A percentile compares a stretch with the other conserved stretches of the same genome.
phyloP scores from a whole-genome alignment of 805 yeast genomes.

The Candida corydali region DNA sequence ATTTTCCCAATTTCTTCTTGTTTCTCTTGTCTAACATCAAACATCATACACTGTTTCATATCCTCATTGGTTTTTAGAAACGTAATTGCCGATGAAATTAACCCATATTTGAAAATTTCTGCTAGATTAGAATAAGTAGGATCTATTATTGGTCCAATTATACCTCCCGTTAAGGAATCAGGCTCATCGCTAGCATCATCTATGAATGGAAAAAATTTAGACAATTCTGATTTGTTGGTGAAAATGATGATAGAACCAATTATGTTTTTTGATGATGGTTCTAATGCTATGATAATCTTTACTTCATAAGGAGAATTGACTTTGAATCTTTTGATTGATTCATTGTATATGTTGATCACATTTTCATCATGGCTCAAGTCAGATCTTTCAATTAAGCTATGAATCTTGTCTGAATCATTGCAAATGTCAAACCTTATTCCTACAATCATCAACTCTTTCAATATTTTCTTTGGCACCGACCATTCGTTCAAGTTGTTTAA shows the following conservation, averaged over 20 bases:
- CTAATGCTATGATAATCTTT: slow-evolving; percentile 49
- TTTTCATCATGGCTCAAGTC: slow-evolving; percentile 7
- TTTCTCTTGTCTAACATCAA: slow-evolving; percentile 34
- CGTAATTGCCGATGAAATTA: slow-evolving; percentile 53
- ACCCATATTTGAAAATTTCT: slow-evolving; percentile 52
- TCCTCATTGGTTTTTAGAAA: slow-evolving; percentile 35
- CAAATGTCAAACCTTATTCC: slow-evolving; percentile 58
- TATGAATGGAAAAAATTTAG: slow-evolving; percentile 50
- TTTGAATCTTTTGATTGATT: slow-evolving; percentile 28
- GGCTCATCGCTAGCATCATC: slow-evolving; percentile 28
- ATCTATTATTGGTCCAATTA: slow-evolving; percentile 51
- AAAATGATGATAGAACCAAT: slow-evolving; percentile 51
- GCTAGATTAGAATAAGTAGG: slow-evolving; percentile 49
- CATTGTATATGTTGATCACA: slow-evolving; percentile 26
- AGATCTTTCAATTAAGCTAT: slow-evolving; percentile 32
- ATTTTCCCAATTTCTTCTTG: slow-evolving; percentile 36
- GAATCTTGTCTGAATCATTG: slow-evolving; percentile 37
- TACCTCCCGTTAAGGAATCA: slow-evolving; percentile 41
- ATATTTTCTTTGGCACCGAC: slow-evolving; percentile 52
- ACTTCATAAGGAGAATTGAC: slow-evolving; percentile 30
- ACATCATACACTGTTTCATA: slow-evolving; percentile 33
- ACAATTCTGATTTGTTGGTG: slow-evolving; percentile 41
- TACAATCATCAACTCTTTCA: slow-evolving; percentile 51
- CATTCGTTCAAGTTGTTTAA: slow-evolving; percentile 41
- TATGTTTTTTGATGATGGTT: slow-evolving; percentile 47